Conservation (phyloP, 2,329 filamentous ascomycete species). For the Coniochaeta prunicola region DNA sequence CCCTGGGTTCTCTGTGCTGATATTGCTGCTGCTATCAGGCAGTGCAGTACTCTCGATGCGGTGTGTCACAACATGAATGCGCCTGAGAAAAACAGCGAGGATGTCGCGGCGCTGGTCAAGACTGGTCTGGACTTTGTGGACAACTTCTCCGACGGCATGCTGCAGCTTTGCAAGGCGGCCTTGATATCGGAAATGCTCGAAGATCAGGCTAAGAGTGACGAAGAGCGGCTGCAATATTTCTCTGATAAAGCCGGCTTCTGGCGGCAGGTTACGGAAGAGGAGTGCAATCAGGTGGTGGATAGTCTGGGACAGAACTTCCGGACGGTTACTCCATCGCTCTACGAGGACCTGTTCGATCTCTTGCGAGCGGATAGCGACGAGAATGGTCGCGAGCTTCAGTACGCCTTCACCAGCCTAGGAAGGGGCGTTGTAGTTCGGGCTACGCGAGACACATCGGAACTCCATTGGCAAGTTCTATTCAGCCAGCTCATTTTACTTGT, state of each 20-base stretch:
- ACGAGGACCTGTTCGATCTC: constrained; percentile 42
- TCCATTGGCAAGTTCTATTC: constrained; percentile 68
- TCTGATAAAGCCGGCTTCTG: constrained; percentile 74
- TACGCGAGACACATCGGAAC: constrained; percentile 68
- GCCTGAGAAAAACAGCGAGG: constrained; percentile 44
- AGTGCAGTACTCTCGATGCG: constrained; percentile 71
- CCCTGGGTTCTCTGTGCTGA: constrained; percentile 84
- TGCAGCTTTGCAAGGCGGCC: constrained; percentile 59
- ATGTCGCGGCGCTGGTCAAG: constrained; percentile 56
- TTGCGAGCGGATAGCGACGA: constrained; percentile 37
- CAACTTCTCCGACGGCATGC: constrained; percentile 61
- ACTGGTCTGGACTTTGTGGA: constrained; percentile 65
- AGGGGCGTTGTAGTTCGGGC: constrained; percentile 67
- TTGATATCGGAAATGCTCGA: constrained; percentile 68
- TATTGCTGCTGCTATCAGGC: constrained; percentile 68
- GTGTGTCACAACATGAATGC: constrained; percentile 60
- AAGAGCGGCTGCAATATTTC: constrained; percentile 69
- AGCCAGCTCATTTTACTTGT: constrained; percentile 77
- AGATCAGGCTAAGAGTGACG: constrained; percentile 60
- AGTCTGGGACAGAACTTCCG: constrained; percentile 60
- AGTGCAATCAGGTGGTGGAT: constrained; percentile 62
- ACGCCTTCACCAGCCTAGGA: constrained; percentile 67
- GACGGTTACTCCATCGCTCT: constrained; percentile 48
- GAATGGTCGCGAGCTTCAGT: constrained; percentile 35
- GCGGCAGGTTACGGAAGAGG: constrained; percentile 74